Evolutionary conservation across 2,329 filamentous ascomycete species (phyloP).

Genomic region (Colletotrichum nymphaeae): DNA sequence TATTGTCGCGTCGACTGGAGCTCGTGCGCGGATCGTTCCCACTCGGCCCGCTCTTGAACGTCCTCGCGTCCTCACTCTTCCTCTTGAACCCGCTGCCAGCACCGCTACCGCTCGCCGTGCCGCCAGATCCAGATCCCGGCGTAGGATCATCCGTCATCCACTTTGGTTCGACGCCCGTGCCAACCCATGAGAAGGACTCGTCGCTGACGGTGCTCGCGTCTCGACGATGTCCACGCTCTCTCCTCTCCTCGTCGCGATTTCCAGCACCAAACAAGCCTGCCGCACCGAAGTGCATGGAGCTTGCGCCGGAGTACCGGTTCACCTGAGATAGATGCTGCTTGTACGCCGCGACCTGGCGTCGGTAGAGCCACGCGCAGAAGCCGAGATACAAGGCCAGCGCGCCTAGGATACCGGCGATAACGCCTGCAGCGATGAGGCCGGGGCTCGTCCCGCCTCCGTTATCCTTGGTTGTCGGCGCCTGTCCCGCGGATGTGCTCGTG

Average conservation of each 20-base stretch:
- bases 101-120: constrained; percentile 37
- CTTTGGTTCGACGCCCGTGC: constrained; percentile 45
- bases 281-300: constrained; percentile 50
- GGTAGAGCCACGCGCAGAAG: constrained; percentile 80
- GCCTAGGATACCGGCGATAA: constrained; percentile 74
- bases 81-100: constrained; percentile 29
- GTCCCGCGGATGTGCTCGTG: constrained; percentile 52
- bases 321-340: constrained; percentile 75
- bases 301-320: constrained; percentile 64
- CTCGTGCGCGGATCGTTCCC: constrained; percentile 33
- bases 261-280: constrained; percentile 39
- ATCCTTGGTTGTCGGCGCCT: background rate
- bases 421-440: constrained; percentile 58
- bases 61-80: constrained; percentile 37
- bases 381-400: constrained; percentile 73
- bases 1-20: constrained; percentile 40
- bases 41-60: constrained; percentile 24
- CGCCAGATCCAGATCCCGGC: constrained; percentile 35
- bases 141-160: constrained; percentile 41
- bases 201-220: constrained; percentile 38
- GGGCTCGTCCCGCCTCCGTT: constrained; percentile 42
- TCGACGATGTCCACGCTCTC: constrained; percentile 34
- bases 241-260: constrained; percentile 26
- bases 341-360: constrained; percentile 76
- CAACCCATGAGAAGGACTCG: constrained; percentile 47